Base-by-base conservation (phyloP, 306 rosid species). In the Astragalus membranaceus region DNA sequence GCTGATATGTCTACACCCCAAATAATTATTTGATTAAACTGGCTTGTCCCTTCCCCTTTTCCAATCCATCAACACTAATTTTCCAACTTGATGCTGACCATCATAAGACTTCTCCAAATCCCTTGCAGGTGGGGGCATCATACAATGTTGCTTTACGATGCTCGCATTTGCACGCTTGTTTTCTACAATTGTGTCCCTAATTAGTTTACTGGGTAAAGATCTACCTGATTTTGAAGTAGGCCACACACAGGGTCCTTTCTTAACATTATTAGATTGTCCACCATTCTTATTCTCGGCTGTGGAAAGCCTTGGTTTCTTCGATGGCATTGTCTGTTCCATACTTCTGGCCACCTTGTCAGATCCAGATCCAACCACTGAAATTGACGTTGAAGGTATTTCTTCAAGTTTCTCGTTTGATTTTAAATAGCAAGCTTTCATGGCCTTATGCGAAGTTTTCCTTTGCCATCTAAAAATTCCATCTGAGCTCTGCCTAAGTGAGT, bases 91-190 rank as follows among this genome's bases (percentile, higher is more conserved):
- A 67, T 77, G 94, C 63, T 67, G 91, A 23, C 84, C 75, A 30
- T 72, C 83, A 65, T 83, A 55, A 46, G 82, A 79, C 84, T 89
- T 89, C 9, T 76, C 85, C 17, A 61, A 76, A 67, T 71, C 78
- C 73, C 88, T 80, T 39, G 78, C 55, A 70, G 92, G 92, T 5
- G 96, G 99, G 20, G 97, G 96, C 97, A 91, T 85, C 88, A 78
- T 78, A 61, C 68, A 75, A 33, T 91, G 80, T 64, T 83, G 98
- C 80, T 82, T 92, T 11, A 55, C 32, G 26, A 37, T 42, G 79
- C 85, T 65, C 8, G 69, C 59, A 50, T 76, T 84, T 15, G 89
- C 74, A 63, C 85, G 87, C 39, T 79, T 91, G 54, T 54, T 64
- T 64, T 86, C 92, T 39, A 71, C 72, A 72, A 76, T n/a, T 0